Conservation (phyloP, 164 flowering plant genomes). For the Chimonanthus salicifolius region DNA sequence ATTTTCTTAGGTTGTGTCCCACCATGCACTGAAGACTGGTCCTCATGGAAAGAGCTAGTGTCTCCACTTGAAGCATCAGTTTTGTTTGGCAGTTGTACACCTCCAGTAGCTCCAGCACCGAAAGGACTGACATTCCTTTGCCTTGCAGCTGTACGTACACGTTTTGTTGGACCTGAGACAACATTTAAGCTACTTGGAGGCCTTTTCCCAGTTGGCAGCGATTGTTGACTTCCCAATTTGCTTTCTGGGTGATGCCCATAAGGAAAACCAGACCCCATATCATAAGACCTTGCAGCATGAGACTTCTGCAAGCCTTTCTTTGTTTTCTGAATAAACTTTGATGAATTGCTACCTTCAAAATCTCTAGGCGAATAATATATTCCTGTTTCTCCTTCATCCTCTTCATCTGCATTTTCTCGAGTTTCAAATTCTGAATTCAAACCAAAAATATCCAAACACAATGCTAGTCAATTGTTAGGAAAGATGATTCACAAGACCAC, state of each 20-base stretch:
- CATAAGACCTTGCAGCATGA: conserved; percentile 44
- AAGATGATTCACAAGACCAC: not conserved
- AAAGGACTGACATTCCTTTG: conserved; percentile 72
- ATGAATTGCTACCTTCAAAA: conserved; percentile 47
- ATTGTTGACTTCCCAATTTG: conserved; percentile 37
- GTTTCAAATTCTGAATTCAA: conserved; percentile 40
- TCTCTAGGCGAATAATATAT: conserved; percentile 49
- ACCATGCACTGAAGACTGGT: conserved; percentile 68
- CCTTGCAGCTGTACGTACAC: conserved; percentile 89
- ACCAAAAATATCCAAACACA: conserved; percentile 10
- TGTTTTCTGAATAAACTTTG: conserved; percentile 53
- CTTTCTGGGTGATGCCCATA: conserved; percentile 43
- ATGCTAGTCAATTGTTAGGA: not conserved
- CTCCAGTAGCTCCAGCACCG: conserved; percentile 41
- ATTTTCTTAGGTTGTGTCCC: conserved; percentile 54
- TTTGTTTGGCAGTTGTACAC: conserved; percentile 37
- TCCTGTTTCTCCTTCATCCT: conserved; percentile 77
- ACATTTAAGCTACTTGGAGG: conserved; percentile 53
- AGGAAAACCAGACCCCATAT: conserved; percentile 40
- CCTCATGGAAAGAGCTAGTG: conserved; percentile 94
- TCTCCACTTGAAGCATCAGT: conserved; percentile 97
- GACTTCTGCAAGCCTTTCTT: conserved; percentile 41
- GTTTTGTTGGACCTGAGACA: conserved; percentile 78
- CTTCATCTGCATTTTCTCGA: conserved; percentile 54
- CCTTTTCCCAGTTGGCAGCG: conserved; percentile 51